These are phyloP conservation scores for Russula dissimulans DNA, from an alignment of 768 basidiomycete genomes.

Conservation along the genomic window DNA sequence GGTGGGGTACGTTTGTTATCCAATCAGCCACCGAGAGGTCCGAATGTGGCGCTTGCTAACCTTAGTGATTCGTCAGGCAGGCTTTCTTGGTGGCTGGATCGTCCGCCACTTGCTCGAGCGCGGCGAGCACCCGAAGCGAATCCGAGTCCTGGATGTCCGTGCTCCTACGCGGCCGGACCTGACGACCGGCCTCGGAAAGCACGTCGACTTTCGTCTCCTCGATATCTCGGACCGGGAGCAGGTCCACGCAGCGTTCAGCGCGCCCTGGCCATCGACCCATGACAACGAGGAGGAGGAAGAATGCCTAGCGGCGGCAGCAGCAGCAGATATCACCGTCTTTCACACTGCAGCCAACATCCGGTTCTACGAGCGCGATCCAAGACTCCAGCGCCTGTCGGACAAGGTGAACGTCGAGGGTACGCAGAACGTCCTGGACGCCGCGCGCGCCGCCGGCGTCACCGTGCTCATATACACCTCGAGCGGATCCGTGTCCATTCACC, in stretches of 20 bases:
- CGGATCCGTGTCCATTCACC: constrained; percentile 49
- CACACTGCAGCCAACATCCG: constrained; percentile 74
- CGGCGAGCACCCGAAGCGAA: constrained; percentile 57
- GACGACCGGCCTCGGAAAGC: constrained; percentile 38
- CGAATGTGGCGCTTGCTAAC: not conserved
- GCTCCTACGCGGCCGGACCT: constrained; percentile 50
- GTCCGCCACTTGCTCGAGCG: constrained; percentile 56
- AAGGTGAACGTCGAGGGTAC: constrained; percentile 62
- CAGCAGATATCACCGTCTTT: constrained; percentile 52
- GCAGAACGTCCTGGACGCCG: constrained; percentile 53
- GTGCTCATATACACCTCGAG: constrained; percentile 68
- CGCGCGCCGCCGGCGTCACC: constrained; percentile 43
- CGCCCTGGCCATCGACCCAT: constrained; percentile 52
- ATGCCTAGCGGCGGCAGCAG: constrained; percentile 8
- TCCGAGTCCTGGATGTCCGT: constrained; percentile 62
- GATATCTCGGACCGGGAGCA: constrained; percentile 48
- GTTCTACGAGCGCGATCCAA: constrained; percentile 56
- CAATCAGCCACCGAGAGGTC: not conserved
- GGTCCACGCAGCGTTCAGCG: constrained; percentile 51
- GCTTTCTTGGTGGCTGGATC: constrained; percentile 75
- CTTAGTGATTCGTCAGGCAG: constrained; percentile 36
- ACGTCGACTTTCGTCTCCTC: constrained; percentile 48
- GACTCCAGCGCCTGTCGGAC: constrained; percentile 44
- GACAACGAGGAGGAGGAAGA: not conserved
- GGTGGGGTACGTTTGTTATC: constrained; percentile 54